These are phyloP conservation scores for Mikania micrantha DNA, from an alignment of 129 eudicot genomes.

Conservation along the genomic window DNA sequence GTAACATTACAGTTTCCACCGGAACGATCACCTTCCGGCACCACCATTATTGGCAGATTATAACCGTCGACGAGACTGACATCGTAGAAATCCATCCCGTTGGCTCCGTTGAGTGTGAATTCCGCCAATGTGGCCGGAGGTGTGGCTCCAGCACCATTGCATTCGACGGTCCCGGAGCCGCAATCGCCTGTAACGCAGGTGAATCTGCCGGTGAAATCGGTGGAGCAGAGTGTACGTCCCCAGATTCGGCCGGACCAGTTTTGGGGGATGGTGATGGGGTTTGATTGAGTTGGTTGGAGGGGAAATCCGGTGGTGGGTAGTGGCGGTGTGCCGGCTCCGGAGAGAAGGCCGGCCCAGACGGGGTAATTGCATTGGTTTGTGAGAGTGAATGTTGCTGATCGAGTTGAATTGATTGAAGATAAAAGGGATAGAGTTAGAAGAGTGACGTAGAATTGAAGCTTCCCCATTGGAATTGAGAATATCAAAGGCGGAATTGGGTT, in stretches of 20 bases:
- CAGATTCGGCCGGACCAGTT: conserved; percentile 41
- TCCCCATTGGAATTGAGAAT: conserved; percentile 9
- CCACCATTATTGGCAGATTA: conserved; percentile 41
- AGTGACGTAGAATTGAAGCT: not conserved
- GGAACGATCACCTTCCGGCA: conserved; percentile 46
- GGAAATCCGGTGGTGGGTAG: conserved; percentile 33
- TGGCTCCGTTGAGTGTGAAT: conserved; percentile 27
- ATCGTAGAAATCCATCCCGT: conserved; percentile 36
- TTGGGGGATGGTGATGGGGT: conserved; percentile 10
- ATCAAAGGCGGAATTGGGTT: not conserved
- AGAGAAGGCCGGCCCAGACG: conserved; percentile 30
- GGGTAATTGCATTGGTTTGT: conserved; percentile 28
- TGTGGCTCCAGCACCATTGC: conserved; percentile 28
- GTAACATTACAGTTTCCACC: conserved; percentile 54
- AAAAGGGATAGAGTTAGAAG: not conserved
- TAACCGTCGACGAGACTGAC: conserved; percentile 42
- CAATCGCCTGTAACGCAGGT: conserved; percentile 36
- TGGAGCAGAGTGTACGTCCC: conserved; percentile 36
- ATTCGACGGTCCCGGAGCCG: conserved; percentile 29
- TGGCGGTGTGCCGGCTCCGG: conserved; percentile 33
- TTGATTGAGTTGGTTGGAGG: conserved; percentile 25
- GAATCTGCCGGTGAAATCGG: conserved; percentile 25
- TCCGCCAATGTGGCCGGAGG: conserved; percentile 41
- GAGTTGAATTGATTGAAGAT: not conserved
- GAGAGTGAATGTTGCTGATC: conserved; percentile 29